These are phyloP conservation scores for Fusarium compactum DNA, from an alignment of 2,329 filamentous ascomycete genomes.

Conservation along the genomic window DNA sequence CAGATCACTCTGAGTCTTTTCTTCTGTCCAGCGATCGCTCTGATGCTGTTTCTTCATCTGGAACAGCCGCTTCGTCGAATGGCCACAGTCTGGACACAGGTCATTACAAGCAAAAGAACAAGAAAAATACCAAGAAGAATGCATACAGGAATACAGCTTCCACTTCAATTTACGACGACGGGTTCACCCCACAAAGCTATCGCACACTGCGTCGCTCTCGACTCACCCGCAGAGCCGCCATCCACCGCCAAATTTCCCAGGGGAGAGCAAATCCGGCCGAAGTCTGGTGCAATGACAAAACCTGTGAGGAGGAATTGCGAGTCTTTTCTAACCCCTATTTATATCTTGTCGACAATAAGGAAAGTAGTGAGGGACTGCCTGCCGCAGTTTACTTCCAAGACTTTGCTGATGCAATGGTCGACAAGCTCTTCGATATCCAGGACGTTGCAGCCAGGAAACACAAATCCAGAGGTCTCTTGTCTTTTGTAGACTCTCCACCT, in stretches of 20 bases:
- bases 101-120: background rate
- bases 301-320: slow-evolving; percentile 22
- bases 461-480: slow-evolving; percentile 35
- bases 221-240: slow-evolving; percentile 28
- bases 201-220: slow-evolving; percentile 26
- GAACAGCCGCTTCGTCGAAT: background rate
- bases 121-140: background rate
- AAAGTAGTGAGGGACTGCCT: slow-evolving; percentile 14
- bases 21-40: background rate
- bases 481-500: slow-evolving; percentile 46
- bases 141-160: background rate
- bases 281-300: slow-evolving; percentile 36
- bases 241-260: slow-evolving; percentile 31
- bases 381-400: slow-evolving; percentile 34
- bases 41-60: background rate
- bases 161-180: background rate
- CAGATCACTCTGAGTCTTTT: background rate
- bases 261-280: slow-evolving; percentile 37
- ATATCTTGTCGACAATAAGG: slow-evolving; percentile 8
- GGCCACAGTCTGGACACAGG: background rate
- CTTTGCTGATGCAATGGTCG: slow-evolving; percentile 35
- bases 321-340: slow-evolving; percentile 22
- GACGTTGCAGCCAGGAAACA: slow-evolving; percentile 10
- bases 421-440: slow-evolving; percentile 15
- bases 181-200: background rate